phyloP scores from a whole-genome alignment of 768 basidiomycete species.

The Agaricus bisporus region DNA sequence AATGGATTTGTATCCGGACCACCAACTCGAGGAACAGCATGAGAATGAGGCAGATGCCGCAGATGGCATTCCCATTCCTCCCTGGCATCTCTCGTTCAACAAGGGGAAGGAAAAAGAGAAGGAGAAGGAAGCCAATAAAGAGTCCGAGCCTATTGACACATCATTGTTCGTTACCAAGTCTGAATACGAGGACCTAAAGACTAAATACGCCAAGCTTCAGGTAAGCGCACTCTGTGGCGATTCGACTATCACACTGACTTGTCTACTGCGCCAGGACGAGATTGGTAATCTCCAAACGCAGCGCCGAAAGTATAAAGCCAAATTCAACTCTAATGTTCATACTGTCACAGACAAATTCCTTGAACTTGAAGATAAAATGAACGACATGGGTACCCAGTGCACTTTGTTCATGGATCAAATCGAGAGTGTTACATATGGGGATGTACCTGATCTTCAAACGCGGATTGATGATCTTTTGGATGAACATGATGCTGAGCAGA shows the following conservation, averaged over 20 bases:
- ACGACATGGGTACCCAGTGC: slow-evolving; percentile 31
- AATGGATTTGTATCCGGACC: neutral
- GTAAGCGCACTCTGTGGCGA: slow-evolving; percentile 11
- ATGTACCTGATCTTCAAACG: slow-evolving; percentile 26
- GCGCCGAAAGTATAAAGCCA: slow-evolving; percentile 32
- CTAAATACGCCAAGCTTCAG: slow-evolving; percentile 15
- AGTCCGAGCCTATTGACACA: slow-evolving; percentile 6
- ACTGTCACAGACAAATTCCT: slow-evolving; percentile 32
- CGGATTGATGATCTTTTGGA: slow-evolving; percentile 34
- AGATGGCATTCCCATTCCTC: neutral
- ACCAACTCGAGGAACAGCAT: neutral
- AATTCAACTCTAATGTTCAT: slow-evolving; percentile 35
- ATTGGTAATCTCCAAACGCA: slow-evolving; percentile 32
- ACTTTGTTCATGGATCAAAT: slow-evolving; percentile 26
- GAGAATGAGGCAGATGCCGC: neutral
- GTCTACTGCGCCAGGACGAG: slow-evolving; percentile 21
- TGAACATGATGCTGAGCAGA: slow-evolving; percentile 4
- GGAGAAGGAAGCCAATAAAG: slow-evolving; percentile 7
- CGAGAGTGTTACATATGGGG: slow-evolving; percentile 23
- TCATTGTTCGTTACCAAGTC: neutral
- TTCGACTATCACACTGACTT: neutral
- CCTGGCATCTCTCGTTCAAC: neutral
- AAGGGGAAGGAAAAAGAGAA: slow-evolving; percentile 6
- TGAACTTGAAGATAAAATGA: slow-evolving; percentile 33
- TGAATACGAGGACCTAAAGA: slow-evolving; percentile 6